phyloP scores from a whole-genome alignment of 192 early-diverging fungal species.

The Backusella liffmaniae region DNA sequence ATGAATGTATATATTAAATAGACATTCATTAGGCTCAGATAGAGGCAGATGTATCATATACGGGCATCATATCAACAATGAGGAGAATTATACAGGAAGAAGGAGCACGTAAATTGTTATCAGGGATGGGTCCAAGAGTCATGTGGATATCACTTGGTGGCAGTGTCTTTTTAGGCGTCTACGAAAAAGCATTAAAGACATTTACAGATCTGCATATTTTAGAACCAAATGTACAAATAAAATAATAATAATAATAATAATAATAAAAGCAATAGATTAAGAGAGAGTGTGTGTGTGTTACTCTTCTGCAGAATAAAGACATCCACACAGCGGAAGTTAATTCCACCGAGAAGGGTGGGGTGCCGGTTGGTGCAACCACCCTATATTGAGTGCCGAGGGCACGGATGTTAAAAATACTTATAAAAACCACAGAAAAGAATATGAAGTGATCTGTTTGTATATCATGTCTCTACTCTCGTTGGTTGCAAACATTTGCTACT shows the following conservation, averaged over 20 bases:
- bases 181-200: constrained; percentile 67
- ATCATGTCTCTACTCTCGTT: not conserved
- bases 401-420: not conserved
- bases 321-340: not conserved
- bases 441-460: not conserved
- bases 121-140: constrained; percentile 87
- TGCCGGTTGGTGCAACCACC: not conserved
- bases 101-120: constrained; percentile 71
- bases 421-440: not conserved
- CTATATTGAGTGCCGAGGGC: not conserved
- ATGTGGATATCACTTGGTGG: constrained; percentile 95
- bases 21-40: constrained; percentile 24
- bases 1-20: not conserved
- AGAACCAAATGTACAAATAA: not conserved
- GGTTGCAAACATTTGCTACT: not conserved
- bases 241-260: not conserved
- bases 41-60: constrained; percentile 45
- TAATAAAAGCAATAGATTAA: too few species aligned
- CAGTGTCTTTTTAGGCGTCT: constrained; percentile 90
- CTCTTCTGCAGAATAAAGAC: too few species aligned
- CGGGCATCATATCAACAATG: constrained; percentile 68
- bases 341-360: not conserved
- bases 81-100: constrained; percentile 73
- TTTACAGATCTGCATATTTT: constrained; percentile 22
- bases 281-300: too few species aligned